A percentile compares a stretch with the other conserved stretches of the same genome.
phyloP scores from a whole-genome alignment of 1,139 yeast species.

The Debaryomycetaceae sp. region DNA sequence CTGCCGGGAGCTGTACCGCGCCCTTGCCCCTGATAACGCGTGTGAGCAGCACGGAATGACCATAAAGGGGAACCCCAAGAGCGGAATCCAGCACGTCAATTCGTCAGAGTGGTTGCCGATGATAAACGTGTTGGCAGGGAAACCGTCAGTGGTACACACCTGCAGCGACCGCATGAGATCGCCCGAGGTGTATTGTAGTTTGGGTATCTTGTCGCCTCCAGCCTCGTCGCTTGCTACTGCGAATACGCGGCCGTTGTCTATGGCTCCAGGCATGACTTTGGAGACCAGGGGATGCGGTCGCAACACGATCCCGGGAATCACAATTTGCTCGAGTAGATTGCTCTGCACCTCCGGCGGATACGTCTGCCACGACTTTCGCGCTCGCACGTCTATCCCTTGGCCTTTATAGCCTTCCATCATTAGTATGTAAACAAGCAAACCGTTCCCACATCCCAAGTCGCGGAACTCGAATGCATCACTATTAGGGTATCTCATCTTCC shows the following conservation, averaged over 20 bases:
- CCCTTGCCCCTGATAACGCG: slow-evolving; percentile 64
- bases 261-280: slow-evolving; percentile 39
- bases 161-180: slow-evolving; percentile 43
- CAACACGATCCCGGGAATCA: slow-evolving; percentile 62
- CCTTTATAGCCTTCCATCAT: slow-evolving; percentile 75
- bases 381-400: slow-evolving; percentile 81
- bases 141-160: slow-evolving; percentile 55
- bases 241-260: slow-evolving; percentile 52
- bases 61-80: slow-evolving; percentile 75
- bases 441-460: slow-evolving; percentile 95
- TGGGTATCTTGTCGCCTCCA: slow-evolving; percentile 1
- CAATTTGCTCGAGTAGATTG: slow-evolving; percentile 59
- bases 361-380: slow-evolving; percentile 75
- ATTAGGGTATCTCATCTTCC: slow-evolving; percentile 52
- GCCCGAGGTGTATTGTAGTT: slow-evolving; percentile 20
- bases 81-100: slow-evolving; percentile 90
- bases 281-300: slow-evolving; percentile 58
- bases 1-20: slow-evolving; percentile 44
- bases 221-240: slow-evolving; percentile 22
- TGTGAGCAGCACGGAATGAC: slow-evolving; percentile 97
- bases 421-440: slow-evolving; percentile 68
- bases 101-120: slow-evolving; percentile 97
- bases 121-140: slow-evolving; percentile 60
- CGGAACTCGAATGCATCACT: slow-evolving; percentile 54
- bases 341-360: slow-evolving; percentile 55